phyloP scores from a whole-genome alignment of 2,329 filamentous ascomycete species.

The Curvularia sp. region DNA sequence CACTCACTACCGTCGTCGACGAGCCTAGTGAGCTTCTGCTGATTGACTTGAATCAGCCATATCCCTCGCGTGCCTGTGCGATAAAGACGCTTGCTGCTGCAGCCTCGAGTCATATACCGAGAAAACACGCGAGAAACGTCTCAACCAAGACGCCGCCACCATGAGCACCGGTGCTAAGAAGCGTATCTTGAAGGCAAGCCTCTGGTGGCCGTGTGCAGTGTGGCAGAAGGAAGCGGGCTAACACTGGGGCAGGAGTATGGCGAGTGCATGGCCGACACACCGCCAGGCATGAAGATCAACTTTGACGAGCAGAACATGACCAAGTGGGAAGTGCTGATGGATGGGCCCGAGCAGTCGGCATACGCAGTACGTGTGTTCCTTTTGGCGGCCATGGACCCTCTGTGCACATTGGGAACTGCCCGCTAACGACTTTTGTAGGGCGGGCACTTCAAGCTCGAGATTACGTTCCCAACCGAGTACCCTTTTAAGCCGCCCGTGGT shows the following conservation, averaged over 20 bases:
- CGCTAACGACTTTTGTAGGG: slow-evolving; percentile 54
- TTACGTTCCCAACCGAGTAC: slow-evolving; percentile 79
- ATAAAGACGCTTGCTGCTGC: slow-evolving; percentile 11
- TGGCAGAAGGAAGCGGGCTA: slow-evolving; percentile 13
- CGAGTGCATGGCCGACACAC: slow-evolving; percentile 47
- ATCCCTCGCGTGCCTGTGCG: neutral
- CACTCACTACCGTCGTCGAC: neutral
- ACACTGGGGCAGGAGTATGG: slow-evolving; percentile 42
- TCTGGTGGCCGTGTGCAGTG: neutral
- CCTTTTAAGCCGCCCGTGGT: slow-evolving; percentile 87
- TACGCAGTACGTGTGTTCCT: slow-evolving; percentile 63
- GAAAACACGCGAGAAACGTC: neutral
- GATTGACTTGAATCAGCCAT: neutral
- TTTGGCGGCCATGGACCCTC: slow-evolving; percentile 1
- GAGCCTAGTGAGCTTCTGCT: slow-evolving; percentile 8
- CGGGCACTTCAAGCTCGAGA: slow-evolving; percentile 75
- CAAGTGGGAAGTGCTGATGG: slow-evolving; percentile 71
- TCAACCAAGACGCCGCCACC: slow-evolving; percentile 23
- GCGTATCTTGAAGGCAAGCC: slow-evolving; percentile 55
- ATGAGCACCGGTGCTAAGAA: slow-evolving; percentile 53
- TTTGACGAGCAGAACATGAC: slow-evolving; percentile 70
- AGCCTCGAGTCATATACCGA: slow-evolving; percentile 13
- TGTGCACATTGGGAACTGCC: neutral
- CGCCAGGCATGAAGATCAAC: slow-evolving; percentile 50
- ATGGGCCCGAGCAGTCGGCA: slow-evolving; percentile 68